Conservation (phyloP, 768 basidiomycete species). For the Boletus insuetus region DNA sequence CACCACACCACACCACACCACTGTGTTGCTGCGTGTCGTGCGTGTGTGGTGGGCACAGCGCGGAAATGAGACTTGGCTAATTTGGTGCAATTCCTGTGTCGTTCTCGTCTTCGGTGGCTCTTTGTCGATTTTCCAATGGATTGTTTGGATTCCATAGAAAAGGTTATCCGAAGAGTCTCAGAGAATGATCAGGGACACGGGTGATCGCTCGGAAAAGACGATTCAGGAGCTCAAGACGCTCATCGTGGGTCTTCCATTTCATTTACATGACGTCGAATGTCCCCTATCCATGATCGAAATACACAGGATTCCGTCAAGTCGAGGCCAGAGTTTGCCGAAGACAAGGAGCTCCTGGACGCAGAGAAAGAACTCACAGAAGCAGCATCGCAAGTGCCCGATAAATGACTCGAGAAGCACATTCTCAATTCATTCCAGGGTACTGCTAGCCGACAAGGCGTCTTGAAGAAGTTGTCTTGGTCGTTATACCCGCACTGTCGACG, state of each 20-base stretch:
- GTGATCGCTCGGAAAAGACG: conserved; percentile 57
- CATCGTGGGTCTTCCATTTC: conserved; percentile 52
- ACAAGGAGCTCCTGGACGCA: conserved; percentile 50
- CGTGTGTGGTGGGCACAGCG: conserved; percentile 20
- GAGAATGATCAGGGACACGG: conserved; percentile 76
- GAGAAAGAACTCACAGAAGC: conserved; percentile 55
- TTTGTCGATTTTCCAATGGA: conserved; percentile 6
- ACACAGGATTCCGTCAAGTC: conserved; percentile 29
- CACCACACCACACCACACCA: neutral
- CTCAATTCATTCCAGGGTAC: conserved; percentile 20
- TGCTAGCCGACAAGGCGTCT: conserved; percentile 10
- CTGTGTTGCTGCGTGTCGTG: conserved; percentile 16
- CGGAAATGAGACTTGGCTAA: conserved; percentile 29
- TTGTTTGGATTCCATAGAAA: conserved; percentile 37
- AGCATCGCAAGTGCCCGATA: conserved; percentile 36
- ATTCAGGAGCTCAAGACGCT: conserved; percentile 62
- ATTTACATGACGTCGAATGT: conserved; percentile 12
- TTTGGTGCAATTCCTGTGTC: conserved; percentile 10
- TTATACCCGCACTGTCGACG: conserved; percentile 19
- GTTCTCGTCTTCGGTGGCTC: conserved; percentile 16
- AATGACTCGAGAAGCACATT: neutral
- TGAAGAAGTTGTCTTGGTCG: conserved; percentile 20
- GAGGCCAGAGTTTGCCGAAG: conserved; percentile 30
- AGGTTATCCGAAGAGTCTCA: conserved; percentile 72
- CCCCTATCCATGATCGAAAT: conserved; percentile 7